Evolutionary conservation across 2,329 filamentous ascomycete species (phyloP), one percentile per base, ranked within the genome.

Genomic region (Pyrenochaeta sp.): DNA sequence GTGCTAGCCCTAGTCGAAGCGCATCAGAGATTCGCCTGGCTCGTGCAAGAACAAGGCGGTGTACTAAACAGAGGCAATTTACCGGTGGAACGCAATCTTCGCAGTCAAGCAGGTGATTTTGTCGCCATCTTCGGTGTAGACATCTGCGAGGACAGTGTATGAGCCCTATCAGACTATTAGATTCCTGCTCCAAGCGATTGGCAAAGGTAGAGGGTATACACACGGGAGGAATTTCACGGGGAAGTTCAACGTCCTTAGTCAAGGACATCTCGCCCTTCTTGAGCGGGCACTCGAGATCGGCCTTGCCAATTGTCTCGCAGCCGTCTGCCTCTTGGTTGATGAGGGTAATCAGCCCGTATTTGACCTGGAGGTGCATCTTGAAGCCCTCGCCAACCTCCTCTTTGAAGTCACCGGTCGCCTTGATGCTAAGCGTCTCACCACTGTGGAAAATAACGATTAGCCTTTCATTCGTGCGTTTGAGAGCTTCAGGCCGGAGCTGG

Each of bases 341-440:
- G 54, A 99, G 82, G 41, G 85, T 89, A 72, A 99, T 96, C 56
- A 96, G 80, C 48, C 93, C 93, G 72, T 96, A 96, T 77, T 96
- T 96, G 75, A 99, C 93, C 57, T 86, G 82, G 27, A 99, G 72
- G 34, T 87, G 79, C 51, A 96, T 87, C 61, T 89, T 90, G 48
- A 93, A 90, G 45, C 90, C 93, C 45, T 90, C 71, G 41, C 85
- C 81, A 54, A 99, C 85, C 37, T 80, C 74, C 65, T 95, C 74
- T 58, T 80, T 81, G 53, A 97, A 81, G n/a, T 77, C 83, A 44
- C 93, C 94, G 21, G 76, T 79, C 32, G 92, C 94, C 54, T 84
- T 83, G 76, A 99, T 96, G 46, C 80, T 78, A 40, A 99, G 85
- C 14, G 82, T 82, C 61, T 84, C 58, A 62, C 93, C 94, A 68